Base-by-base conservation (phyloP, 345 rosid genomes). In the Salix exigua region DNA sequence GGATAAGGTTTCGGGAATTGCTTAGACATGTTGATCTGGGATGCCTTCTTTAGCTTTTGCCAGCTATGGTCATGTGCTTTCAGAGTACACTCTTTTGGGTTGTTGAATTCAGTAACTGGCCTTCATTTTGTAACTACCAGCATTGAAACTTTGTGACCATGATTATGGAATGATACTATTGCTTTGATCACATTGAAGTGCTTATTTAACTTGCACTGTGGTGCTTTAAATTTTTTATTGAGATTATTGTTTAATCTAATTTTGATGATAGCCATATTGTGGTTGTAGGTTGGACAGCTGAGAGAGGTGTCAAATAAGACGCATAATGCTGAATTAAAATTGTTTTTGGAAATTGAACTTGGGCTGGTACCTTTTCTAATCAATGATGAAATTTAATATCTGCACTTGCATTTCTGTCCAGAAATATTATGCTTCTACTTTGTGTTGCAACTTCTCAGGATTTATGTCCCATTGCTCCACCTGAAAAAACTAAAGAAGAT, bases 341-440 rank as follows among this genome's bases (percentile, higher is more conserved):
- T 96, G 75, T 94, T 92, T 85, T 78, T 96, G 93, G 98, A 96
- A 91, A 89, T 90, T 55, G 97, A 91, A 81, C 68, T 80, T 64
- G 99, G 94, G 63, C 88, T 51, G 91, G 99, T 96, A 87, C 79
- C 75, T 67, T 75, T 30, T 61, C 64, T 50, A 80, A 30, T 21
- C 55, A 70, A 64, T 35, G 61, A 60, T 71, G 21, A 50, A 35
- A 48, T 35, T 55, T 48, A 48, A 19, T 16, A n/a, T 19, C 42
- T n/a, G 64, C 37, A 42, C 48, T 74, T 74, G 44, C 6, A 10
- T 62, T 6, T 2, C 33, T 66, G 42, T 51, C 14, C 5, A 3
- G 62, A 55, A 58, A 42, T 37, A 42, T 67, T 13, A 44, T 58
- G 17, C 9, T 31, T 38, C 13, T 77, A 51, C 53, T 46, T n/a